Percentiles rank a stretch among this genome's conserved stretches.
Conservation (phyloP, 2,329 filamentous ascomycete species). For the Aspergillus sp. region DNA sequence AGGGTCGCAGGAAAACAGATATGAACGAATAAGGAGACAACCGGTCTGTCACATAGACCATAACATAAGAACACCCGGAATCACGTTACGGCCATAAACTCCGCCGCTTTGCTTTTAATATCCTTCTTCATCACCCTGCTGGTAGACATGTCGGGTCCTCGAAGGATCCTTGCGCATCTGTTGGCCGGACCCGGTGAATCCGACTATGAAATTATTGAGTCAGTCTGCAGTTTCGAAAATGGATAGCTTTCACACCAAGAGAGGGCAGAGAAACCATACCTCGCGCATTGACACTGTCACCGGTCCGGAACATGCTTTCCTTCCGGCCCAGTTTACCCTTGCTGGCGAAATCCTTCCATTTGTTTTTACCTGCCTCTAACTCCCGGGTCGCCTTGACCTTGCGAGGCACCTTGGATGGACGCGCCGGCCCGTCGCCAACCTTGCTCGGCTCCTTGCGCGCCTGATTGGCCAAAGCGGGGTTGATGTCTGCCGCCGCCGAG, state of each 20-base stretch:
- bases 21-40: constrained; percentile 14
- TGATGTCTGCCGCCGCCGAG: constrained; percentile 65
- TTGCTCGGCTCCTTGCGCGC: constrained; percentile 65
- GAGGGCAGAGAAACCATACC: constrained; percentile 52
- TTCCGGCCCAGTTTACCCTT: constrained; percentile 75
- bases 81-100: not conserved
- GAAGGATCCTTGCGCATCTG: constrained; percentile 90
- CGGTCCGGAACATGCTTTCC: constrained; percentile 95
- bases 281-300: constrained; percentile 80
- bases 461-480: constrained; percentile 64
- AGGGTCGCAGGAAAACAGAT: constrained; percentile 11
- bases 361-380: constrained; percentile 84
- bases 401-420: constrained; percentile 68
- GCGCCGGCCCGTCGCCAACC: constrained; percentile 56
- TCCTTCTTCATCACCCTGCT: constrained; percentile 69
- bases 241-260: not conserved
- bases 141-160: constrained; percentile 80
- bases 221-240: not conserved
- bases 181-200: constrained; percentile 93
- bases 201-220: constrained; percentile 60
- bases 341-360: constrained; percentile 89
- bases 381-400: constrained; percentile 88
- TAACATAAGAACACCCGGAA: constrained; percentile 6
- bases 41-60: constrained; percentile 10
- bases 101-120: constrained; percentile 28